Conservation (phyloP, 768 basidiomycete genomes). For the Mycena pura region DNA sequence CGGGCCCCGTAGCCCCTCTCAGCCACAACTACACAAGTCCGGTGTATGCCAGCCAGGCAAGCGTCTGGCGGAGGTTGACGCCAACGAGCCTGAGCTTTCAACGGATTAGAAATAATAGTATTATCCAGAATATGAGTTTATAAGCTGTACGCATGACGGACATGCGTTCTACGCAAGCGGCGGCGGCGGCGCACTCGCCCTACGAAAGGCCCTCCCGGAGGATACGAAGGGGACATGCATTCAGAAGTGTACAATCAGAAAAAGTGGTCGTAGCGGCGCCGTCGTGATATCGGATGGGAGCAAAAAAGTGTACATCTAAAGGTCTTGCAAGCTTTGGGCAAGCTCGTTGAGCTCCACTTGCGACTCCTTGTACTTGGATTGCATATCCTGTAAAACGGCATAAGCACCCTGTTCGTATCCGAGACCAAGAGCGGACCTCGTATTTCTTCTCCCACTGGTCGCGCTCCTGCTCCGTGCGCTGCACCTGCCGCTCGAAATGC, state of each 20-base stretch:
- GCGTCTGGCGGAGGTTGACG: too few species aligned
- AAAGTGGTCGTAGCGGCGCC: conserved; percentile 11
- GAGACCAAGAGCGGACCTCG: conserved; percentile 62
- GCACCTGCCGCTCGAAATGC: conserved; percentile 93
- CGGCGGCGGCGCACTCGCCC: too few species aligned
- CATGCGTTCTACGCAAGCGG: too few species aligned
- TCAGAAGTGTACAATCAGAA: conserved; percentile 9
- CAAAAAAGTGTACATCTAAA: conserved; percentile 42
- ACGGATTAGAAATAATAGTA: too few species aligned
- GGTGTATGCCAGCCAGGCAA: too few species aligned
- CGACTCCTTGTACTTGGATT: conserved; percentile 72
- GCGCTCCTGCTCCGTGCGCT: conserved; percentile 87
- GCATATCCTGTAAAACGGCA: conserved; percentile 60
- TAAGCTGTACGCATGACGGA: too few species aligned
- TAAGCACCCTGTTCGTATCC: not conserved
- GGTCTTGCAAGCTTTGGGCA: conserved; percentile 72
- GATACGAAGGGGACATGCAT: conserved; percentile 6
- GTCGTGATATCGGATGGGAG: conserved; percentile 7
- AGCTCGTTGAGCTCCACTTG: conserved; percentile 88
- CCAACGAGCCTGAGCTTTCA: too few species aligned
- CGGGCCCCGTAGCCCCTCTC: too few species aligned
- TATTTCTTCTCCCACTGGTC: conserved; percentile 94
- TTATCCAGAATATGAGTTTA: too few species aligned
- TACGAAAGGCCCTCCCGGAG: not conserved
- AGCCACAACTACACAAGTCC: too few species aligned